phyloP scores from a whole-genome alignment of 768 basidiomycete genomes.

The Pleurotus platypus region DNA sequence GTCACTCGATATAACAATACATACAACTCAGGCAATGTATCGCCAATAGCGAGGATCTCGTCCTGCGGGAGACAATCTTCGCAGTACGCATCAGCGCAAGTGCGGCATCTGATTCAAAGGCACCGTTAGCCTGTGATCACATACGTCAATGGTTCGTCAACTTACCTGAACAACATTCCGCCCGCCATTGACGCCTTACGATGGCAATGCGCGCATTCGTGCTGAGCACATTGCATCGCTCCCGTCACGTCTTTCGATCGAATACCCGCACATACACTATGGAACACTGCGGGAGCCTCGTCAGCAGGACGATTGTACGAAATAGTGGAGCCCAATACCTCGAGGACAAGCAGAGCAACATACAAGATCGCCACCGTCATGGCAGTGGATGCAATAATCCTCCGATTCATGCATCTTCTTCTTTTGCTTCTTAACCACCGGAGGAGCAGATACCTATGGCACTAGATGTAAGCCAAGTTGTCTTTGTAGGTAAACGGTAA shows the following conservation, averaged over 20 bases:
- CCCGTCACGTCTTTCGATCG: conserved; percentile 14
- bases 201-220: conserved; percentile 41
- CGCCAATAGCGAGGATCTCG: conserved; percentile 49
- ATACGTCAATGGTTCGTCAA: too few relatives aligned
- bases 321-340: conserved; percentile 28
- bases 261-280: conserved; percentile 43
- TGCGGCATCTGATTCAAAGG: conserved; percentile 41
- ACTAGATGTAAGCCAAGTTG: too few relatives aligned
- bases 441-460: too few relatives aligned
- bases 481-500: too few relatives aligned
- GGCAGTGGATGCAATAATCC: conserved; percentile 57
- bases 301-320: background rate
- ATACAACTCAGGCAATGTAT: conserved; percentile 56
- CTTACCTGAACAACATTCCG: conserved; percentile 57
- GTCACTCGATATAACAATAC: conserved; percentile 14
- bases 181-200: conserved; percentile 44
- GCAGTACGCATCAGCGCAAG: conserved; percentile 57
- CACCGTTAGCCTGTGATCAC: too few relatives aligned
- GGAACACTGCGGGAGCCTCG: conserved; percentile 40
- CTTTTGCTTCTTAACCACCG: conserved; percentile 20
- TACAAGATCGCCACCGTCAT: conserved; percentile 54
- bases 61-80: conserved; percentile 56
- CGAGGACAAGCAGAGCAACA: conserved; percentile 50
- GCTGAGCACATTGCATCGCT: conserved; percentile 42
- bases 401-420: conserved; percentile 43